phyloP scores from a whole-genome alignment of 176 grass and related monocot species.

The Phragmites australis region DNA sequence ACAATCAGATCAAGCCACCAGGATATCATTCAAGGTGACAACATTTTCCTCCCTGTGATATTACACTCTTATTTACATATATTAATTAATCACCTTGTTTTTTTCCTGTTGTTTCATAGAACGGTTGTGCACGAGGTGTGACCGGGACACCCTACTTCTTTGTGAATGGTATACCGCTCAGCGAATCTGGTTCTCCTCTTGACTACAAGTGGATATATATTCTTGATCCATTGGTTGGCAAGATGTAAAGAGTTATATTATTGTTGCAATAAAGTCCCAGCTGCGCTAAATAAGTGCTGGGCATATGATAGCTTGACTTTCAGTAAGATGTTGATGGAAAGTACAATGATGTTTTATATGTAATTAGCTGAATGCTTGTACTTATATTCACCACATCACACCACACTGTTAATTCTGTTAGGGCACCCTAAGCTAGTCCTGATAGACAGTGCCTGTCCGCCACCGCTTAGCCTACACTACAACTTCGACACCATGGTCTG shows the following conservation, averaged over 20 bases:
- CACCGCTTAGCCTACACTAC: too few relatives aligned
- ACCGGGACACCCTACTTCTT: slow-evolving; percentile 81
- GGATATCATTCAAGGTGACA: slow-evolving; percentile 90
- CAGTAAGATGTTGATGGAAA: too few relatives aligned
- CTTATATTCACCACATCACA: too few relatives aligned
- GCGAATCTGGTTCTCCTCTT: slow-evolving; percentile 17
- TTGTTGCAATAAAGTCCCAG: neutral
- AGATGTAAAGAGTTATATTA: slow-evolving; percentile 25
- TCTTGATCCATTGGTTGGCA: slow-evolving; percentile 60
- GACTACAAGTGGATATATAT: slow-evolving; percentile 68
- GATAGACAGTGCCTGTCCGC: too few relatives aligned
- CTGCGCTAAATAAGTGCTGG: neutral
- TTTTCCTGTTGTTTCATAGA: slow-evolving; percentile 39
- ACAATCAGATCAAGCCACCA: slow-evolving; percentile 53
- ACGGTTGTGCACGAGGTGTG: slow-evolving; percentile 84
- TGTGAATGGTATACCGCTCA: slow-evolving; percentile 88
- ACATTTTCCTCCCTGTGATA: neutral
- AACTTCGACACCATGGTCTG: too few relatives aligned
- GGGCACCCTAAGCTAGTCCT: too few relatives aligned
- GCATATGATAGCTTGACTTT: too few relatives aligned
- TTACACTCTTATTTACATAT: neutral
- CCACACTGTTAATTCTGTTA: too few relatives aligned
- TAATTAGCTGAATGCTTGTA: too few relatives aligned
- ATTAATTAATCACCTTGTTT: neutral
- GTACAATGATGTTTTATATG: too few relatives aligned